Evolutionary conservation across 331 rosid species (phyloP), one percentile per base, ranked within the genome.

Genomic region (Arachis monticola): DNA sequence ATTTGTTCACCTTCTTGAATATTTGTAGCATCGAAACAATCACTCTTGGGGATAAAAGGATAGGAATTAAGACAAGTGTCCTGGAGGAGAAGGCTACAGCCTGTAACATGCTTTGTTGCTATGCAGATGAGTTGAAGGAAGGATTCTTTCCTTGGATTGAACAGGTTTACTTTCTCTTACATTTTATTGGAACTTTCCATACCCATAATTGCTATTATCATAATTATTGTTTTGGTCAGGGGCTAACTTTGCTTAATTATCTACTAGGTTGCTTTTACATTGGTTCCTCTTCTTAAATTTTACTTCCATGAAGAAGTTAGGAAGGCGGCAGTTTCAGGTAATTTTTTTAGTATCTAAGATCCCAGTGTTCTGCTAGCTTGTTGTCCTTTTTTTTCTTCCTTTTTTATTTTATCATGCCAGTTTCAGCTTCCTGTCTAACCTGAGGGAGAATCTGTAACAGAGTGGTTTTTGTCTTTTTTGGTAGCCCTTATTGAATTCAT

Each of bases 271-370:
- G 96, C 96, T 57, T 84, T 69, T 45, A 87, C 88, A 11, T 84
- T 89, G 86, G 92, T 87, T 84, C 96, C 96, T 53, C 96, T 89
- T 82, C 90, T 89, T 55, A 87, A 87, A 79, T 89, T 89, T 74
- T 87, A 89, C 80, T 89, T 87, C 80, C 92, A 89, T 60, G 92
- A 89, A 80, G 95, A 89, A 85, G 96, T 89, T 70, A 87, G 96
- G 76, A 89, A 87, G 85, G 96, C 96, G 17, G 96, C 96, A 67
- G 89, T 87, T 84, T 89, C 96, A 79, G 96, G 96, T 89, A 78
- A 76, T 47, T 72, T 63, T 55, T 59, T 72, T 71, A 42, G 10
- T 67, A 75, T 27, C 5, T 50, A 14, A 48, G 45, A 41, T 65
- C 56, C 47, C 6, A 27, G 58, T 69, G 61, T 64, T 38, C 51